Conservation (phyloP, 805 yeast genomes). For the Groenewaldozyma salmanticensis region DNA sequence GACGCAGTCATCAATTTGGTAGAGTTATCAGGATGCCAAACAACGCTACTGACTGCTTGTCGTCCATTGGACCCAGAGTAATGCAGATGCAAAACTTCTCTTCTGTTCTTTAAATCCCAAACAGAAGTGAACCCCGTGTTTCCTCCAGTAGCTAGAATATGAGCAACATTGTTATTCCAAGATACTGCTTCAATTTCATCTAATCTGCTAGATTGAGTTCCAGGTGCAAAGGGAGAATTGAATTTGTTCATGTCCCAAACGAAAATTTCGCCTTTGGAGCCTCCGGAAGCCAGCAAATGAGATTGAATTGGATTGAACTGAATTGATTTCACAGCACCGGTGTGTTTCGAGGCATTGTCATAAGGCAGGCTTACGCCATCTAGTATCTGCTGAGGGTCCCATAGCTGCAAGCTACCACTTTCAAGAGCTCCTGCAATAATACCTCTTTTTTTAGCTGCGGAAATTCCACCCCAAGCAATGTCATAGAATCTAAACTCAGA, state of each 20-base stretch:
- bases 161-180: conserved; percentile 79
- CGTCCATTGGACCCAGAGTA: conserved; percentile 41
- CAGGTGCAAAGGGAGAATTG: conserved; percentile 49
- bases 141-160: conserved; percentile 86
- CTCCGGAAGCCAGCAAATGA: conserved; percentile 75
- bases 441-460: conserved; percentile 40
- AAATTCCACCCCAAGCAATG: conserved; percentile 68
- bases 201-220: conserved; percentile 58
- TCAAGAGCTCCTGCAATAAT: conserved; percentile 85
- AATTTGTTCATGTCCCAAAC: conserved; percentile 79
- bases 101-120: conserved; percentile 84
- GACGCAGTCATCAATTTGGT: conserved; percentile 85
- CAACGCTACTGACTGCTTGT: conserved; percentile 69
- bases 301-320: conserved; percentile 68
- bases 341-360: conserved; percentile 48
- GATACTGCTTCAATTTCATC: conserved; percentile 75
- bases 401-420: conserved; percentile 67
- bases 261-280: conserved; percentile 77
- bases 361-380: conserved; percentile 37
- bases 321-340: conserved; percentile 60
- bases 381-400: conserved; percentile 51
- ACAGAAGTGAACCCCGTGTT: conserved; percentile 78
- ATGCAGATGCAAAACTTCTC: conserved; percentile 79
- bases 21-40: conserved; percentile 90
- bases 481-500: conserved; percentile 48